Base-by-base conservation (phyloP, 108 stramenopile genomes). In the Pseudonitzschia delicatissima region DNA sequence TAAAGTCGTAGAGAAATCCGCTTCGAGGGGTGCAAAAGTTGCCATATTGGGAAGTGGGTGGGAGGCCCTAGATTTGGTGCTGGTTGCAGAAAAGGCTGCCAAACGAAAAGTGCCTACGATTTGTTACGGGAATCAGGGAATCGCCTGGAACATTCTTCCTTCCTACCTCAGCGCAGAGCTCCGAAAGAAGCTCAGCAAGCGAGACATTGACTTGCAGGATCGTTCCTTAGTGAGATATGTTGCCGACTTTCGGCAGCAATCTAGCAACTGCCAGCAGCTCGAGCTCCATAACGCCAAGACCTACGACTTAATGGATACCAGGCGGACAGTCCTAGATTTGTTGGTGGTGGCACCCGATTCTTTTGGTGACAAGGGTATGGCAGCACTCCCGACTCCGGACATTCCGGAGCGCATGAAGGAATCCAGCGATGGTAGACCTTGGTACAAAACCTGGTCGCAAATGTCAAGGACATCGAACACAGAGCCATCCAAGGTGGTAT, bases 281-380 rank as follows among this genome's bases (percentile, higher is more conserved):
- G 87, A 88, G 69, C 29, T 94, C 2, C 87, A 91, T 66, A 85
- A 87, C 0, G 90, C 87, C 45, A 89, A 90, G 72, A 77, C 87
- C 4, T 89, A 83, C 61, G 92, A 94, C 73, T 68, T 79, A 35
- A 18, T 94, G 68, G 92, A 91, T 66, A 74, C 86, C 0, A 64
- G 64, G 13, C 40, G 86, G 23, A 66, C 66, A 3, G n/a, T 55
- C 0, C 44, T 85, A 12, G 86, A 94, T 71, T 59, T 85, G 51
- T 34, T 94, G 3, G 85, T 94, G 0, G 57, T 90, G 25, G 85
- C 88, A 37, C 88, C 92, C 12, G 77, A 84, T 57, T 77, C 84
- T 17, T 77, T 76, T 70, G 88, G 92, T 4, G 18, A 74, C 33
- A 74, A 72, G 32, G 92, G 92, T 13, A 85, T 80, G 27, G 88